A percentile compares a stretch with the other conserved stretches of the same genome.
These are phyloP conservation scores for Vanilla planifolia DNA, from an alignment of 106 monocot genomes.

Conservation along the genomic window DNA sequence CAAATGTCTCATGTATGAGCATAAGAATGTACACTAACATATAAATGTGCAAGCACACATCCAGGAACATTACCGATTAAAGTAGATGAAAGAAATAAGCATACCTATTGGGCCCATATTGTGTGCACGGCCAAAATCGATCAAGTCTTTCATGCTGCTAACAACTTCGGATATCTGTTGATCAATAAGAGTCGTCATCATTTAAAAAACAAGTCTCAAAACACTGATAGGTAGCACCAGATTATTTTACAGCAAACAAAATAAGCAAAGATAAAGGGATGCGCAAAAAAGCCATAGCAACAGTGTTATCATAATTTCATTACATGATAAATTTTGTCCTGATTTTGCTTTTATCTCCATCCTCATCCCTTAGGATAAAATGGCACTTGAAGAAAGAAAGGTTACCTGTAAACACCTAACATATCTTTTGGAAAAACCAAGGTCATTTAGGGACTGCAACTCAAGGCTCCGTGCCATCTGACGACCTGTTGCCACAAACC, in stretches of 20 bases:
- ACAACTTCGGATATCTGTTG: constrained; percentile 95
- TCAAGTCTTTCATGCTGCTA: constrained; percentile 96
- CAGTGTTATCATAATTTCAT: neutral
- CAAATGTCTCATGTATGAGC: no score
- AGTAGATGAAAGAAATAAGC: neutral
- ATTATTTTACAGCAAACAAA: neutral
- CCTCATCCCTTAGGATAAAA: neutral
- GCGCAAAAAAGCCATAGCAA: neutral
- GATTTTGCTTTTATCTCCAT: neutral
- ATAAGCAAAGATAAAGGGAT: neutral
- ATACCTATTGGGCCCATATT: constrained; percentile 89
- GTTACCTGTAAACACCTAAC: constrained; percentile 90
- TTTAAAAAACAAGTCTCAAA: neutral
- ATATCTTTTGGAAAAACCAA: constrained; percentile 95
- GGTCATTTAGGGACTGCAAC: constrained; percentile 72
- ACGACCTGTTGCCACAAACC: constrained; percentile 72
- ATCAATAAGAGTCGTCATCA: neutral
- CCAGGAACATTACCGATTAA: no score
- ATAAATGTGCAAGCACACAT: no score
- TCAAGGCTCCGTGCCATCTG: constrained; percentile 78
- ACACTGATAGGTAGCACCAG: no score
- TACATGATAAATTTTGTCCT: neutral
- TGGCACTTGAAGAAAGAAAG: neutral
- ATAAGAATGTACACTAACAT: no score
- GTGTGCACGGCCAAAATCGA: constrained; percentile 65